Percentiles rank a stretch among this genome's conserved stretches.
Conservation (phyloP, 345 rosid species). For the Pistacia integerrima region DNA sequence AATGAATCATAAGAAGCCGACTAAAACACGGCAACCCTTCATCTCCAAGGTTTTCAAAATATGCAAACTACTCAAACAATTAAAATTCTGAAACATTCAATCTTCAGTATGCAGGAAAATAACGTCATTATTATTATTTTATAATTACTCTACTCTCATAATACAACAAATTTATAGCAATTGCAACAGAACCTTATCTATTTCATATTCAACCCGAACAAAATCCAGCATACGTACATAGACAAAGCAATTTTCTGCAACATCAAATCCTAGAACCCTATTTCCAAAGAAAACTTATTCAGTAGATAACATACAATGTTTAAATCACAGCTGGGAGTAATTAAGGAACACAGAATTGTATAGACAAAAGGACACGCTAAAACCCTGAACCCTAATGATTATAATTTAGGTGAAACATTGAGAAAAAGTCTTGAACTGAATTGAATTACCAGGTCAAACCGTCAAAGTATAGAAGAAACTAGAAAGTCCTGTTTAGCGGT, state of each 20-base stretch:
- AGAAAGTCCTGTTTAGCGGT: background rate
- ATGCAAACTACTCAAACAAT: too few species aligned
- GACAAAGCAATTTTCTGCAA: conserved; percentile 7
- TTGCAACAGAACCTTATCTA: too few species aligned
- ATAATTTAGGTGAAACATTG: background rate
- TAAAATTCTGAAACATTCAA: too few species aligned
- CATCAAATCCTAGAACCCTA: conserved; percentile 3
- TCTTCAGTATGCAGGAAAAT: background rate
- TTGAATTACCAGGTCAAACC: background rate
- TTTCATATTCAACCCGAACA: background rate
- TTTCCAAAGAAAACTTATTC: background rate
- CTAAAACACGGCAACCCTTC: background rate
- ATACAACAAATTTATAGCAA: too few species aligned
- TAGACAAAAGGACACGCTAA: background rate
- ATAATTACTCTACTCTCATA: too few species aligned
- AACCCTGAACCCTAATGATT: background rate
- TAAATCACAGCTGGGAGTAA: background rate
- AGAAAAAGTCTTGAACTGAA: background rate
- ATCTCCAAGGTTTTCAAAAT: background rate
- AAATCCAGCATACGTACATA: background rate
- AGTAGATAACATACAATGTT: background rate
- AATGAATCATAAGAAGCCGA: too few species aligned
- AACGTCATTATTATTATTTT: background rate
- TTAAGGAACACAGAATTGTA: background rate
- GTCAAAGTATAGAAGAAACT: background rate